phyloP scores from a whole-genome alignment of 768 basidiomycete genomes.

The Kwoniella newhampshirensis region DNA sequence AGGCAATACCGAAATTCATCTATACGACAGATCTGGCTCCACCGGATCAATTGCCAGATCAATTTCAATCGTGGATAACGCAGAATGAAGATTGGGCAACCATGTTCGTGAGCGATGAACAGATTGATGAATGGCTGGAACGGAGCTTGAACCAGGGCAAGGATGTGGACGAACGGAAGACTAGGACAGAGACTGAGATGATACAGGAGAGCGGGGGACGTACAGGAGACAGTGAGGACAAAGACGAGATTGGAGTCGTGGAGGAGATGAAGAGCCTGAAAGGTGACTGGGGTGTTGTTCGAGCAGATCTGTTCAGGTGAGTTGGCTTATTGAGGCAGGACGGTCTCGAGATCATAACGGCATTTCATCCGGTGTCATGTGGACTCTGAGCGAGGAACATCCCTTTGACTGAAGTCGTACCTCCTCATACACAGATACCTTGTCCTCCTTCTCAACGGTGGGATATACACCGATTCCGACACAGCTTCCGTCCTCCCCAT shows the following conservation, averaged over 20 bases:
- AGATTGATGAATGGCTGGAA: constrained; percentile 27
- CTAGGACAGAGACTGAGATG: too few relatives aligned
- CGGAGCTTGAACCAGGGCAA: background rate
- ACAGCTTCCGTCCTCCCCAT: constrained; percentile 34
- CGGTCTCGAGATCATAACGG: background rate
- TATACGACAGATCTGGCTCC: constrained; percentile 28
- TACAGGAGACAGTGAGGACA: too few relatives aligned
- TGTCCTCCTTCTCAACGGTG: constrained; percentile 35
- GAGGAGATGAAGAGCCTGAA: constrained; percentile 21
- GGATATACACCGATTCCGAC: constrained; percentile 44
- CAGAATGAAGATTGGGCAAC: constrained; percentile 25
- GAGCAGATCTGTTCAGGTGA: constrained; percentile 25
- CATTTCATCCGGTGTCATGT: too few relatives aligned
- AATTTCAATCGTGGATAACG: constrained; percentile 30
- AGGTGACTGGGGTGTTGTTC: constrained; percentile 21
- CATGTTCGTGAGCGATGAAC: constrained; percentile 21
- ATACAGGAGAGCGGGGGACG: too few relatives aligned
- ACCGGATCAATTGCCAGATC: constrained; percentile 19
- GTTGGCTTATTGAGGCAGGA: background rate
- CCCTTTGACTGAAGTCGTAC: background rate
- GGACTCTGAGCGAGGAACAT: too few relatives aligned
- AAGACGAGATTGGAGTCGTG: constrained; percentile 8
- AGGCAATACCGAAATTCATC: constrained; percentile 25
- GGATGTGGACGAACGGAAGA: too few relatives aligned
- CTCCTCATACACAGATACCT: constrained; percentile 32